Evolutionary conservation across 73 alveolate genomes (phyloP), one percentile per base, ranked within the genome.

Genomic region (Uronychia setigera): DNA sequence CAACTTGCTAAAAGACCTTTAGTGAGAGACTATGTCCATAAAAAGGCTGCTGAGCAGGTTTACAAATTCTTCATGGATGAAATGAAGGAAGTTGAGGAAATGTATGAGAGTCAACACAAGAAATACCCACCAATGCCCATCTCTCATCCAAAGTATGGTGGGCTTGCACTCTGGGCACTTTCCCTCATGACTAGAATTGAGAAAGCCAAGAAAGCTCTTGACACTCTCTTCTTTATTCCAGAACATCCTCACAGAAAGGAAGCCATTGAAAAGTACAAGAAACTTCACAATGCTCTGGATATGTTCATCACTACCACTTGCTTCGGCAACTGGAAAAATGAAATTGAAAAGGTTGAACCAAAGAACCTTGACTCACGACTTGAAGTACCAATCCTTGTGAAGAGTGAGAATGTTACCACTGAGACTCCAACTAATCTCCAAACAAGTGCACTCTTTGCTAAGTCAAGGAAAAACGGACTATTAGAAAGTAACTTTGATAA

Each of bases 1-100:
- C 95, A 98, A 30, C 94, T 98, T 31, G 99, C 99, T 1, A 94
- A 97, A 93, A 93, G 99, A 93, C 98, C 96, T 77, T 88, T 96
- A 79, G 96, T 98, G n/a, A 97, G 95, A 90, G 97, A 96, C 85
- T 97, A 94, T 82, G 99, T 98, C 13, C 93, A 97, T 78, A 96
- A 97, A 80, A 98, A 98, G 87, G 99, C 99, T 35, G 97, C 98
- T 74, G 96, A 89, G 60, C 74, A 77, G 89, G 99, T 96, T 0
- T 93, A 89, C 82, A 92, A 91, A 77, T 77, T 92, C 26, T 96
- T 96, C 78, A 84, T 85, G 59, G 96, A 88, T 58, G 99, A 96
- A 75, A 78, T 96, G 81, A 91, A 94, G 59, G 99, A 96, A 82
- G 96, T 89, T n/a, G 99, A 96, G 81, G 97, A 94, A 80, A 89